Evolutionary conservation across 257 asterid species (phyloP), one percentile per base, ranked within the genome.

Genomic region (Nemophila menziesii): DNA sequence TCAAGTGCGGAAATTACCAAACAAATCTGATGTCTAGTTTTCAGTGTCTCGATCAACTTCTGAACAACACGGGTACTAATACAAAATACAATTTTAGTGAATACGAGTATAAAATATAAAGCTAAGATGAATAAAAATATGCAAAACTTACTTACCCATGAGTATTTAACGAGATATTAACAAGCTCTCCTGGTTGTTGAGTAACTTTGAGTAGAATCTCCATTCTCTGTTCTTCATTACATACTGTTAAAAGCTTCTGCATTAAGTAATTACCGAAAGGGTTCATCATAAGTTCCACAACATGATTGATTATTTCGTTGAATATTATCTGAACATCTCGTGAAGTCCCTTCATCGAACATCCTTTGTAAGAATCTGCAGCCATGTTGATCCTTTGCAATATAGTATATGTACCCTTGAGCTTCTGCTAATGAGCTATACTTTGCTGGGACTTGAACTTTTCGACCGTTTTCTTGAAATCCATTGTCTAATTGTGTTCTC

Each of bases 221-320:
- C 79, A 72, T 75, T 49, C 86, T 73, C 60, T 92, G 99, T 50
- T 78, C 90, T 58, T 92, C 99, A 55, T 56, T 71, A 77, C 99
- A 82, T 49, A 77, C 93, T 20, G 82, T 95, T 71, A 92, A 57
- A 60, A 92, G 48, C 33, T 86, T 90, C 41, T 92, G 99, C 81
- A 92, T 78, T 24, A 92, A 93, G 74, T 85, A 92, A 67, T 92
- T 92, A 46, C 96, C 99, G 53, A 92, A 86, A 12, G 92, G 95
- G 33, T 79, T 76, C 71, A 74, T 86, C 95, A 82, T 92, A 22
- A 92, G 93, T 19, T 86, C 99, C 36, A 71, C 79, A 3, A 68
- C 79, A 36, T 92, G 86, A 44, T 61, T 73, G 38, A 81, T 77
- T 26, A 86, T 76, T 82, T 73, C 93, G 20, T 40, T 51, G 62